phyloP scores from a whole-genome alignment of 805 yeast species.

The Debaryomyces tyrocola region DNA sequence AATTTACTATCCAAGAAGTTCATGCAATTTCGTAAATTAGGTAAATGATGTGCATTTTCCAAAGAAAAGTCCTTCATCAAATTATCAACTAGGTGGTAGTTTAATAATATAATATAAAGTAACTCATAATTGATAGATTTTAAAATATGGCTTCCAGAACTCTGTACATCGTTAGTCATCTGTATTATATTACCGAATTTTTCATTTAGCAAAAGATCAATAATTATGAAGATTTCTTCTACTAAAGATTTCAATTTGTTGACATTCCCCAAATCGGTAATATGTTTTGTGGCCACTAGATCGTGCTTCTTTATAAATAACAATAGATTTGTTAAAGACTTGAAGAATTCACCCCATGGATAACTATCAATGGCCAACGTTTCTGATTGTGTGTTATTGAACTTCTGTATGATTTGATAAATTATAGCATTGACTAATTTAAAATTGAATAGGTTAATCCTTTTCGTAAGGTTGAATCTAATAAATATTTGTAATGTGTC shows the following conservation, averaged over 20 bases:
- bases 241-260: constrained; percentile 15
- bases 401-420: constrained; percentile 21
- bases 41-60: constrained; percentile 4
- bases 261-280: constrained; percentile 8
- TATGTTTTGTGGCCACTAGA: constrained; percentile 14
- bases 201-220: constrained; percentile 16
- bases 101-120: constrained; percentile 27
- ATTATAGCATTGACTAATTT: constrained; percentile 26
- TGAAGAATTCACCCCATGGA: constrained; percentile 36
- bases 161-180: constrained; percentile 7
- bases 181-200: constrained; percentile 19
- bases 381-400: constrained; percentile 13
- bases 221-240: constrained; percentile 24
- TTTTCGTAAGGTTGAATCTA: constrained; percentile 39
- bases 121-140: constrained; percentile 30
- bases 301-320: constrained; percentile 26
- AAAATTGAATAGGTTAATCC: constrained; percentile 30
- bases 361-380: constrained; percentile 21
- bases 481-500: constrained; percentile 30
- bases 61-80: constrained; percentile 5
- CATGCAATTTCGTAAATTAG: constrained; percentile 16
- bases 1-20: constrained; percentile 15
- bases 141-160: constrained; percentile 17
- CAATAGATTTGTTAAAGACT: constrained; percentile 28
- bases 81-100: constrained; percentile 18